These are phyloP conservation scores for Austroboletus novae-zelandiae DNA, from an alignment of 1,284 basidiomycete genomes.

Conservation along the genomic window DNA sequence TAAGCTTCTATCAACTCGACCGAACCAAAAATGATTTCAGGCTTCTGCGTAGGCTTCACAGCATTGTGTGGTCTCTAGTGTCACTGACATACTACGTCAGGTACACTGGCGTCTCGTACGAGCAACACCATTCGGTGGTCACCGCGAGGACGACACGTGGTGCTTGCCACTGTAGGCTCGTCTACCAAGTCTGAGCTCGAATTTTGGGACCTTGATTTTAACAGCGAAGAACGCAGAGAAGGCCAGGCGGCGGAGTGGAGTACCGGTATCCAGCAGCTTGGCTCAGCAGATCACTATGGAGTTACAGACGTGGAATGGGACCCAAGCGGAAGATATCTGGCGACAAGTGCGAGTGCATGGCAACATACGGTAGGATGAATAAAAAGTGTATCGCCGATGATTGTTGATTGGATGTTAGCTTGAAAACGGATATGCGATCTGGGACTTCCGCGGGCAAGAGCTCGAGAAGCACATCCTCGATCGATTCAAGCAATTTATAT, in stretches of 20 bases:
- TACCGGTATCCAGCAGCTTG: constrained; percentile 83
- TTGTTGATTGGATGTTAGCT: constrained; percentile 50
- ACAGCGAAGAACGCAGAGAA: constrained; percentile 71
- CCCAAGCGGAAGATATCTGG: constrained; percentile 91
- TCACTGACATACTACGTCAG: constrained; percentile 37
- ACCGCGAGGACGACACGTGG: constrained; percentile 93
- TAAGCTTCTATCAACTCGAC: constrained; percentile 96
- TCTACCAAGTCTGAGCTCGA: constrained; percentile 96
- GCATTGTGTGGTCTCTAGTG: background rate
- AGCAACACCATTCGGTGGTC: constrained; percentile 98
- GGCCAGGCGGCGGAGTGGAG: constrained; percentile 75
- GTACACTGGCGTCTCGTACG: constrained; percentile 81
- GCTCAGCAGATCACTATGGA: constrained; percentile 95
- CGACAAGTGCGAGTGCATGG: constrained; percentile 95
- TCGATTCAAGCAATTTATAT: constrained; percentile 98
- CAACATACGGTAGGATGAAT: constrained; percentile 70
- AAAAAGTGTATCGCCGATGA: background rate
- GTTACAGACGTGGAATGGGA: constrained; percentile 99
- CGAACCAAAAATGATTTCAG: constrained; percentile 94
- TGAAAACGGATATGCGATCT: constrained; percentile 95
- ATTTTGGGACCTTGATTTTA: constrained; percentile 99
- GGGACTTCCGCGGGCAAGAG: constrained; percentile 97
- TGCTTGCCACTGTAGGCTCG: constrained; percentile 94
- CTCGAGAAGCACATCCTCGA: constrained; percentile 88
- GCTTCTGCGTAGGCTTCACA: constrained; percentile 63